These are phyloP conservation scores for Alternaria novae-zelandiae DNA, from an alignment of 2,329 filamentous ascomycete genomes.

Conservation along the genomic window DNA sequence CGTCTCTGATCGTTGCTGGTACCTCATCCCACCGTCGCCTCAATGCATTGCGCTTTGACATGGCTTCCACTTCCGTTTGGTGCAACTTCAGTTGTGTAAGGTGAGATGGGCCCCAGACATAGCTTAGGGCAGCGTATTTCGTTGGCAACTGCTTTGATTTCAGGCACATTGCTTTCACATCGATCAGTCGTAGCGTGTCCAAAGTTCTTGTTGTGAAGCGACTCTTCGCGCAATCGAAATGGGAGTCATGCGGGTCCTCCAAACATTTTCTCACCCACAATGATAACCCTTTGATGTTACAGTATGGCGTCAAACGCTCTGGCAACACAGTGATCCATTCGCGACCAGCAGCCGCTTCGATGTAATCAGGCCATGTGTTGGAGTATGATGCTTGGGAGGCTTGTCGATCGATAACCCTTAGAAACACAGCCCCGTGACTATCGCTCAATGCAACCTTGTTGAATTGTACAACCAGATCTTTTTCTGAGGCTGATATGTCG, in stretches of 20 bases:
- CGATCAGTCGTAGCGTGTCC: not conserved
- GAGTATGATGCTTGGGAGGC: not conserved
- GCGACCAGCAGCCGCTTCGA: not conserved
- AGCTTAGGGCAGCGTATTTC: not conserved
- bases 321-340: not conserved
- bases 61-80: not conserved
- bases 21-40: not conserved
- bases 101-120: not conserved
- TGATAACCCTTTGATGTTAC: not conserved
- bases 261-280: not conserved
- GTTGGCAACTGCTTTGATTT: not conserved
- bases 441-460: not conserved
- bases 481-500: not conserved
- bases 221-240: not conserved
- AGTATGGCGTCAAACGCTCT: not conserved
- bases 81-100: not conserved
- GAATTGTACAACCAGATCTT: not conserved
- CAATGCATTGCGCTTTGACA: not conserved
- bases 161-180: not conserved
- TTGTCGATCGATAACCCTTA: not conserved
- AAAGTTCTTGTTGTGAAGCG: not conserved
- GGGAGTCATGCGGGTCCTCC: not conserved
- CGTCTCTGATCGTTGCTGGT: not conserved
- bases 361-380: not conserved
- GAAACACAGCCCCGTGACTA: not conserved